Base-by-base conservation (phyloP, 352 stramenopile genomes). In the Poterioochromonas sp. region DNA sequence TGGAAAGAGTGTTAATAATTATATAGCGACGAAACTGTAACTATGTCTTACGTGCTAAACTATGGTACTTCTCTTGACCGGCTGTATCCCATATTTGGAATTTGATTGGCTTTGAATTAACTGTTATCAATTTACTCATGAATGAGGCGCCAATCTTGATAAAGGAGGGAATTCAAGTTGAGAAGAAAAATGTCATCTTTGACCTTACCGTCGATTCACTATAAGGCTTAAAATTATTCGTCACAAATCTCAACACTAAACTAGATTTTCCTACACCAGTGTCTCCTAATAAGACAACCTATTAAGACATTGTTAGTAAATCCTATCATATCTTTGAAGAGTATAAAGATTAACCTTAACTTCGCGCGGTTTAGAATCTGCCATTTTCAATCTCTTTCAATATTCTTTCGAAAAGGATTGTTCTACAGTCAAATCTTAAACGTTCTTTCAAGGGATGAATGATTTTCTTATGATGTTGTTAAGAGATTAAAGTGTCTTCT, bases 81-180 rank as follows among this genome's bases (percentile, higher is more conserved):
- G 95, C 95, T 20, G 95, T 99, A 84, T 98, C 94, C 94, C 93
- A 98, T 83, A 98, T 98, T 85, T 98, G 92, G 83, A 97, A 97
- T 87, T 96, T 96, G 80, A 95, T 93, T 35, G 43, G 87, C 62
- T 88, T 88, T 81, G 92, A 89, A 77, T 95, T 92, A 51, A 96
- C 88, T 49, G 93, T 86, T 73, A 96, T 92, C 82, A 96, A 95
- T 87, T 98, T 97, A 76, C 84, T 91, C 90, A 98, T 96, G 89
- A 97, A 98, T 58, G 91, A 96, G 39, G 93, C 94, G 26, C 78
- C 82, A 73, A 43, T 47, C 49, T 79, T n/a, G 32, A 78, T 8
- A 43, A 34, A 64, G 37, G 15, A 8, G 15, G 64, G 18, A 51
- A 79, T n/a, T 54, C 68, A 70, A 35, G 11, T 26, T 74, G 8